phyloP scores from a whole-genome alignment of 108 stramenopile genomes.

The Seminavis robusta region DNA sequence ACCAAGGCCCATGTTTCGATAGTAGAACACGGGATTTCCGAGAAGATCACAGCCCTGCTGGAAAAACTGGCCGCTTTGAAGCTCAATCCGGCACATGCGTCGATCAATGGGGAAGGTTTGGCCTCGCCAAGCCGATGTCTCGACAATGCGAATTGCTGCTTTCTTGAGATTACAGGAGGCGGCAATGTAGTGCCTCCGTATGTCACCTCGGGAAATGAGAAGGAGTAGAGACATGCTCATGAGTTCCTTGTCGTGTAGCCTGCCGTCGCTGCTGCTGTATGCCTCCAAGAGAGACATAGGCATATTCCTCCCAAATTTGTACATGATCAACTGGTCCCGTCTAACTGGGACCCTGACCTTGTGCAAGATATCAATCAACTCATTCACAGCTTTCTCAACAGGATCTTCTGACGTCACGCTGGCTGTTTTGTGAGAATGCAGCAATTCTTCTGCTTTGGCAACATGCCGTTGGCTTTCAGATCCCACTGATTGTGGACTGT shows the following conservation, averaged over 20 bases:
- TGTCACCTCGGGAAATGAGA: slow-evolving; percentile 42
- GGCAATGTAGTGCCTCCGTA: slow-evolving; percentile 41
- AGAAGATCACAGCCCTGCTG: slow-evolving; percentile 55
- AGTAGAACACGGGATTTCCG: slow-evolving; percentile 70
- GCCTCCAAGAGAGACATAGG: not conserved
- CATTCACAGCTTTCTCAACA: slow-evolving; percentile 15
- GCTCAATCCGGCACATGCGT: slow-evolving; percentile 52
- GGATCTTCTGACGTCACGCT: slow-evolving; percentile 10
- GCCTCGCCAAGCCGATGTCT: slow-evolving; percentile 60
- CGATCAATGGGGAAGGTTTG: slow-evolving; percentile 65
- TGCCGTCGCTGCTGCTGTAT: not conserved
- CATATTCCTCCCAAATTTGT: not conserved
- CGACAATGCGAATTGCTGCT: slow-evolving; percentile 48
- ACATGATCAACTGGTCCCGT: not conserved
- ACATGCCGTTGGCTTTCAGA: too few species aligned
- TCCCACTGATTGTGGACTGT: too few species aligned
- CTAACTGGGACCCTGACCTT: slow-evolving; percentile 29
- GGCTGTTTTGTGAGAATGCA: too few species aligned
- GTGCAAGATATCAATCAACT: slow-evolving; percentile 31
- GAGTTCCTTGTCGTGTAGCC: too few species aligned
- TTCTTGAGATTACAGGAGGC: slow-evolving; percentile 36
- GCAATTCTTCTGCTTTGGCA: too few species aligned
- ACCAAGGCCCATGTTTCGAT: slow-evolving; percentile 57
- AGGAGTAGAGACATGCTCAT: too few species aligned
- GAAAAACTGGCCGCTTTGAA: slow-evolving; percentile 68